Conservation (phyloP, 257 asterid genomes). For the Rhazya stricta region DNA sequence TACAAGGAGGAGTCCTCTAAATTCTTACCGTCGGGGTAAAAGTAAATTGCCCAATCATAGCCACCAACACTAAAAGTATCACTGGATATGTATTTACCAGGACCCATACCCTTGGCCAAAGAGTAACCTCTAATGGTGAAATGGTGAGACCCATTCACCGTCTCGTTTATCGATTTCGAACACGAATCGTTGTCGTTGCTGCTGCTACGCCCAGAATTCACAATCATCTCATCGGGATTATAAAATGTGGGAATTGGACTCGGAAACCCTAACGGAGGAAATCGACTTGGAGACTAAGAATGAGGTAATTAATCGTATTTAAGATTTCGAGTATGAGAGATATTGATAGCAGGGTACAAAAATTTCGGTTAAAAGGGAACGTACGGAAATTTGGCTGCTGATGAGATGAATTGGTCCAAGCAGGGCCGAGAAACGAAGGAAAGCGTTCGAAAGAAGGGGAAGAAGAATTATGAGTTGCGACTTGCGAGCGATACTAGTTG, state of each 20-base stretch:
- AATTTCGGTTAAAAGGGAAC: background rate
- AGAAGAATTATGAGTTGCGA: background rate
- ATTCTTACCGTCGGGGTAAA: conserved; percentile 84
- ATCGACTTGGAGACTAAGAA: background rate
- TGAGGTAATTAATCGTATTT: background rate
- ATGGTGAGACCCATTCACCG: conserved; percentile 80
- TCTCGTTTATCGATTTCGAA: conserved; percentile 71
- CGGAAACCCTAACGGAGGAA: conserved; percentile 27
- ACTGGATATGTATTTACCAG: conserved; percentile 66
- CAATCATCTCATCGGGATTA: conserved; percentile 43
- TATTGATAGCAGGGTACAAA: background rate
- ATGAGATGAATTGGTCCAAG: background rate
- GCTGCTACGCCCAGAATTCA: conserved; percentile 15
- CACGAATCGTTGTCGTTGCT: conserved; percentile 33
- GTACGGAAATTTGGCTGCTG: background rate
- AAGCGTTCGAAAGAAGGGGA: background rate
- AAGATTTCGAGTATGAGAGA: background rate
- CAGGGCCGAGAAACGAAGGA: background rate
- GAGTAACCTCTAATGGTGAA: conserved; percentile 85
- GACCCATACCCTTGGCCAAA: conserved; percentile 82
- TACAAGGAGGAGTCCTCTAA: conserved; percentile 63
- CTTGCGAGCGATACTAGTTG: too few species aligned
- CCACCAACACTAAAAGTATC: conserved; percentile 78
- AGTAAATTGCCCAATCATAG: conserved; percentile 81
- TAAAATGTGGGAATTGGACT: background rate